These are phyloP conservation scores for Podospora fimiseda DNA, from an alignment of 495 filamentous ascomycete species.

Conservation along the genomic window DNA sequence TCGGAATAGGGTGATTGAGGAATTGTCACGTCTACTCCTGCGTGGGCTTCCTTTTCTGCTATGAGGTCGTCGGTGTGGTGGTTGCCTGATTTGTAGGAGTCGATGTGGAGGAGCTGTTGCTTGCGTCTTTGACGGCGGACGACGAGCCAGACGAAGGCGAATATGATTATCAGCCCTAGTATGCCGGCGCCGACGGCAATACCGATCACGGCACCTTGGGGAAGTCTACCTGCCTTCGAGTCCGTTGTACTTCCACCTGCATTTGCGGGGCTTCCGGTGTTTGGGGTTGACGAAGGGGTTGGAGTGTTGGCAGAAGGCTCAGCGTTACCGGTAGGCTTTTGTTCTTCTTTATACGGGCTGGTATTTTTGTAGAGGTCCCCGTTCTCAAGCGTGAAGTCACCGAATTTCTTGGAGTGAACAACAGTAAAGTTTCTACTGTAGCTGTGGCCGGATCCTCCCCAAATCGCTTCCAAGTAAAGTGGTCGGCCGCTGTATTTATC, in stretches of 20 bases:
- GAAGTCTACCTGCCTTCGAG: slow-evolving; percentile 16
- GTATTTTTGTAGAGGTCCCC: not conserved
- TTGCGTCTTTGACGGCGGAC: slow-evolving; percentile 25
- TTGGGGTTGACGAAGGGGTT: not conserved
- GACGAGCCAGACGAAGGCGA: slow-evolving; percentile 28
- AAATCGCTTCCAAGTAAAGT: not conserved
- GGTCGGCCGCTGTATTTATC: not conserved
- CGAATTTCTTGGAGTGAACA: not conserved
- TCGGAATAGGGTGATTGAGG: slow-evolving; percentile 36
- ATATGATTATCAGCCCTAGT: slow-evolving; percentile 29
- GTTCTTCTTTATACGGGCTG: not conserved
- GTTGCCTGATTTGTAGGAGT: slow-evolving; percentile 18
- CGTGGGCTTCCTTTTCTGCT: slow-evolving; percentile 35
- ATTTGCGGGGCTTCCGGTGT: not conserved
- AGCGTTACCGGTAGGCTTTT: not conserved
- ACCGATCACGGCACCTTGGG: slow-evolving; percentile 34
- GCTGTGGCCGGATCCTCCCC: not conserved
- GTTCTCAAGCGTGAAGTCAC: not conserved
- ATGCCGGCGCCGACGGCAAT: slow-evolving; percentile 36
- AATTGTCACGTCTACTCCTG: slow-evolving; percentile 18
- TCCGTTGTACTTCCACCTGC: not conserved
- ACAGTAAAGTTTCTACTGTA: not conserved
- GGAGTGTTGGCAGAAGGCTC: not conserved
- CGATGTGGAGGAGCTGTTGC: slow-evolving; percentile 6
- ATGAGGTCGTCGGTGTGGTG: slow-evolving; percentile 31